Evolutionary conservation across 768 basidiomycete genomes (phyloP).

Genomic region (Boletus edulis): DNA sequence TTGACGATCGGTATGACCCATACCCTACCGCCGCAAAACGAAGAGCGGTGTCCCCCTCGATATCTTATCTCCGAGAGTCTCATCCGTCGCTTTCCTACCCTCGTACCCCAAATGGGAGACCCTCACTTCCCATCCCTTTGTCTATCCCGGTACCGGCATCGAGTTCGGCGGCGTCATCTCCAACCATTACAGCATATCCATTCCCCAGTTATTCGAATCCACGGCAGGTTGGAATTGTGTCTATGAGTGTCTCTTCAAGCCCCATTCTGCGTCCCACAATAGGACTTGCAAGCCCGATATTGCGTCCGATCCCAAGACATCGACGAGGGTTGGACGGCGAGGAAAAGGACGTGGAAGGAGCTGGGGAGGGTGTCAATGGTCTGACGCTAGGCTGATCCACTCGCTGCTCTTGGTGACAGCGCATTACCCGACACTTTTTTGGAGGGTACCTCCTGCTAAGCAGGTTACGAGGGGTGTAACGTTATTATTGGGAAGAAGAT

Average conservation of each 20-base stretch:
- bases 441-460: background rate
- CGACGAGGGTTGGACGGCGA: slow-evolving; percentile 53
- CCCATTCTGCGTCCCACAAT: slow-evolving; percentile 72
- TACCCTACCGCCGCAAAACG: slow-evolving; percentile 77
- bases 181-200: slow-evolving; percentile 56
- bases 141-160: slow-evolving; percentile 53
- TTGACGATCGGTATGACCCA: slow-evolving; percentile 84
- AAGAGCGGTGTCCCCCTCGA: slow-evolving; percentile 79
- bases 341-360: slow-evolving; percentile 72
- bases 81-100: slow-evolving; percentile 47
- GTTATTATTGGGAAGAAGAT: slow-evolving; percentile 2
- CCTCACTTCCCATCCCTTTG: slow-evolving; percentile 69
- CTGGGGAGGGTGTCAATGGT: slow-evolving; percentile 73
- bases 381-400: slow-evolving; percentile 40
- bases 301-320: slow-evolving; percentile 62
- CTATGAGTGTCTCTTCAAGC: slow-evolving; percentile 61
- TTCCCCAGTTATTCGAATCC: slow-evolving; percentile 40
- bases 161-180: slow-evolving; percentile 71
- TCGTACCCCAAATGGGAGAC: slow-evolving; percentile 49
- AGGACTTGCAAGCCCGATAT: slow-evolving; percentile 72
- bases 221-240: slow-evolving; percentile 37
- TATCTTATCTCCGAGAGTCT: slow-evolving; percentile 63
- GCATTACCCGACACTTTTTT: too few relatives aligned
- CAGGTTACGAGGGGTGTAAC: background rate
- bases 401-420: background rate